These are phyloP conservation scores for Epichloe baconii DNA, from an alignment of 2,329 filamentous ascomycete species.

Conservation along the genomic window DNA sequence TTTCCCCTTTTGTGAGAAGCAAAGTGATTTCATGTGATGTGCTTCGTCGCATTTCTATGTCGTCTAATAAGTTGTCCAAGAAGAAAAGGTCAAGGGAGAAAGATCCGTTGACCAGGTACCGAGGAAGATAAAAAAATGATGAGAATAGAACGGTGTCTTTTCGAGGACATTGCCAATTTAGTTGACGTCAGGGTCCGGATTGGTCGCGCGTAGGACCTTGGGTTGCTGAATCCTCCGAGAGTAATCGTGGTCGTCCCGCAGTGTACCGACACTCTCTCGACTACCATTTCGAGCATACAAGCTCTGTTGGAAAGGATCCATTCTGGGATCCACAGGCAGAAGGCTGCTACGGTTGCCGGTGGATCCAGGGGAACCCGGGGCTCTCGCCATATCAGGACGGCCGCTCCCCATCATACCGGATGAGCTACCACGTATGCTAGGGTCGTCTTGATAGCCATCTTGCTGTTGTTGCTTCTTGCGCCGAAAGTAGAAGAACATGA, in stretches of 20 bases:
- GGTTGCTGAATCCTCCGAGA: constrained; percentile 44
- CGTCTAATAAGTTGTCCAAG: constrained; percentile 15
- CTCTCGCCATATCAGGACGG: constrained; percentile 29
- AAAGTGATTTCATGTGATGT: constrained; percentile 20
- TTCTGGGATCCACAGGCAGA: constrained; percentile 47
- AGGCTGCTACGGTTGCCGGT: constrained; percentile 38
- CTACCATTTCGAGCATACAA: constrained; percentile 47
- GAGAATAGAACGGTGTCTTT: neutral
- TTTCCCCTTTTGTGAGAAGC: constrained; percentile 8
- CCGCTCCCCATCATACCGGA: constrained; percentile 33
- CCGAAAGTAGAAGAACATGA: constrained; percentile 31
- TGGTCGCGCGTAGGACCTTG: constrained; percentile 47
- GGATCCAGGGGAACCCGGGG: constrained; percentile 20
- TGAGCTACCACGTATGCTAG: constrained; percentile 37
- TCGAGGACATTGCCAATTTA: neutral
- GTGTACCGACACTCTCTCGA: constrained; percentile 48
- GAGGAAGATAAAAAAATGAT: neutral
- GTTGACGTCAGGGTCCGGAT: constrained; percentile 37
- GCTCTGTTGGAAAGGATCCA: constrained; percentile 46
- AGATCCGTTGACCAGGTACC: neutral
- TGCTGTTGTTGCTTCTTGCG: constrained; percentile 30
- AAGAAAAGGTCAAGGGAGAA: constrained; percentile 1
- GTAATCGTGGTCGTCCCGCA: constrained; percentile 54
- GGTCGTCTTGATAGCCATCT: constrained; percentile 29
- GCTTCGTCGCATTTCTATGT: constrained; percentile 16